These are phyloP conservation scores for Leucogyrophana mollusca DNA, from an alignment of 768 basidiomycete genomes.

Conservation along the genomic window DNA sequence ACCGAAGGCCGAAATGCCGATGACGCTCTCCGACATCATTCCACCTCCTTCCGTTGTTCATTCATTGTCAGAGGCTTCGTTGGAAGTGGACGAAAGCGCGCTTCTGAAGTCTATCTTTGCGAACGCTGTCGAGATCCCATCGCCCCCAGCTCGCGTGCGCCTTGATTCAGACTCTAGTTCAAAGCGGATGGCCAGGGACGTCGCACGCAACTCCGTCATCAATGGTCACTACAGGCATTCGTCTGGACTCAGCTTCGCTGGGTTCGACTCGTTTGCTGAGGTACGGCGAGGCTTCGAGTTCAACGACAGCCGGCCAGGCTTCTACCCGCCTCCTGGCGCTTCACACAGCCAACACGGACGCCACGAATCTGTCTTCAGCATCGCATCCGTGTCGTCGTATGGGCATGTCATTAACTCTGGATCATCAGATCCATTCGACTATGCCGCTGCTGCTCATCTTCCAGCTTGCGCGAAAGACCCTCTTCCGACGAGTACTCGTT, in stretches of 20 bases:
- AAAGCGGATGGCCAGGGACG: constrained; percentile 28
- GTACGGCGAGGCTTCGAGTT: constrained; percentile 81
- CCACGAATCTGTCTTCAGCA: constrained; percentile 66
- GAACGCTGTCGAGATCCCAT: constrained; percentile 39
- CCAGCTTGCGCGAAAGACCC: constrained; percentile 52
- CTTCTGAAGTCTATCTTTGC: constrained; percentile 56
- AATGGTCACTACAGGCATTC: constrained; percentile 31
- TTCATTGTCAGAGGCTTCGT: constrained; percentile 45
- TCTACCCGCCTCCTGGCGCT: constrained; percentile 55
- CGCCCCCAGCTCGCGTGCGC: constrained; percentile 31
- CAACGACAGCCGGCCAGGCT: constrained; percentile 55
- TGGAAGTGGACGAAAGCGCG: constrained; percentile 48
- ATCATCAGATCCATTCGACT: constrained; percentile 71
- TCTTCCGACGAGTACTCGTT: constrained; percentile 59
- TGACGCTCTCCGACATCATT: constrained; percentile 76
- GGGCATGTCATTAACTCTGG: constrained; percentile 67
- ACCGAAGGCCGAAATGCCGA: constrained; percentile 22
- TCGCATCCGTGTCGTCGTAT: constrained; percentile 79
- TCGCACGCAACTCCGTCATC: constrained; percentile 14
- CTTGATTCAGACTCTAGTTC: constrained; percentile 45
- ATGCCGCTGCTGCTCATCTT: constrained; percentile 35
- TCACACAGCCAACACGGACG: constrained; percentile 40
- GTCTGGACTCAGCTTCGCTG: constrained; percentile 66
- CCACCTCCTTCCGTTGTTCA: constrained; percentile 57
- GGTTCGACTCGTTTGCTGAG: constrained; percentile 75